These are phyloP conservation scores for Blastobotrys ciferrii DNA, from an alignment of 1,139 yeast species.

Conservation along the genomic window DNA sequence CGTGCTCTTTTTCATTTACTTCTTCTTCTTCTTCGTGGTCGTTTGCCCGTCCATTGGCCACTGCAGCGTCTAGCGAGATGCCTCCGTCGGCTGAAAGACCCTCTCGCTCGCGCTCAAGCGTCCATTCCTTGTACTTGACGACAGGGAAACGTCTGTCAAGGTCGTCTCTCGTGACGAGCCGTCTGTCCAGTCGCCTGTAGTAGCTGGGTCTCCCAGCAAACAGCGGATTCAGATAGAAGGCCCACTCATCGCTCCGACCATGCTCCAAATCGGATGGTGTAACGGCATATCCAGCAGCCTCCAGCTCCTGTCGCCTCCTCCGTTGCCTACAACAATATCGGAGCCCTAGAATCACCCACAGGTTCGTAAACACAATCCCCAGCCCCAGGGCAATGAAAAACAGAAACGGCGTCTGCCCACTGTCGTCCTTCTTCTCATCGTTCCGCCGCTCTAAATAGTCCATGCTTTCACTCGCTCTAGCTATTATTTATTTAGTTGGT, in stretches of 20 bases:
- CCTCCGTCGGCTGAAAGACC: conserved; percentile 30
- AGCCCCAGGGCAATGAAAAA: conserved; percentile 42
- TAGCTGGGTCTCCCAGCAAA: conserved; percentile 19
- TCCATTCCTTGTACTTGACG: conserved; percentile 49
- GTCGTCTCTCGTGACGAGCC: conserved; percentile 52
- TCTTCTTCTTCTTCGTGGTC: background rate
- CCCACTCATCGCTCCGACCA: conserved; percentile 19
- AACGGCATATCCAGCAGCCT: conserved; percentile 18
- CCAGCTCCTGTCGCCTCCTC: conserved; percentile 20
- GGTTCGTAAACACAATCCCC: conserved; percentile 39
- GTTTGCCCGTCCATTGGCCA: conserved; percentile 7
- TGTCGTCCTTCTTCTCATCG: conserved; percentile 5
- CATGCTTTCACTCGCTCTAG: too few species aligned
- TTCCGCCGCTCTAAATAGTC: background rate
- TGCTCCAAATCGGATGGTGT: conserved; percentile 1
- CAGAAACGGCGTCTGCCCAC: conserved; percentile 31
- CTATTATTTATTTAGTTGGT: too few species aligned
- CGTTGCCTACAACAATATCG: conserved; percentile 36
- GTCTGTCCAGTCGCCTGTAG: conserved; percentile 20
- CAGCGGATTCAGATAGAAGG: conserved; percentile 25
- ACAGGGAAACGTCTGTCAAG: conserved; percentile 66
- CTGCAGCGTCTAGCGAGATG: conserved; percentile 23
- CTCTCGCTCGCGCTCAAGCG: conserved; percentile 23
- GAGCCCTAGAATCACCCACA: conserved; percentile 39
- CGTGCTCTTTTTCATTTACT: background rate